A percentile compares a stretch with the other conserved stretches of the same genome.
These are phyloP conservation scores for Melastoma malabathricum DNA, from an alignment of 345 rosid genomes.

Conservation along the genomic window DNA sequence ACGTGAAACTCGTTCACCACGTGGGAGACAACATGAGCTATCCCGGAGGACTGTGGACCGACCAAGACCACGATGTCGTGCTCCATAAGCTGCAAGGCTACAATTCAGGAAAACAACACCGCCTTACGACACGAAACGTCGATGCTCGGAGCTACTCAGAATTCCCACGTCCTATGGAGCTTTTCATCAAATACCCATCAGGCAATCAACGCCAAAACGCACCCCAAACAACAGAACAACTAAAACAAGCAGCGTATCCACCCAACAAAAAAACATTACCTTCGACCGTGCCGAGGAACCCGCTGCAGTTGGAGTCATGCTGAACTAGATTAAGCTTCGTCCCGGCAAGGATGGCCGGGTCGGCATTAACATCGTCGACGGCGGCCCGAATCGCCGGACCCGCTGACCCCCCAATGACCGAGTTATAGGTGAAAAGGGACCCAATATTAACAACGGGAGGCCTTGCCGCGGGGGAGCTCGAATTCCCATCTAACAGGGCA, in stretches of 20 bases:
- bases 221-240: slow-evolving; percentile 1
- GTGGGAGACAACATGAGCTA: slow-evolving; percentile 79
- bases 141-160: neutral
- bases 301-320: slow-evolving; percentile 72
- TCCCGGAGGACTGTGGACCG: slow-evolving; percentile 92
- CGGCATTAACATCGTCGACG: slow-evolving; percentile 53
- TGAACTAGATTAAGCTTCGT: slow-evolving; percentile 30
- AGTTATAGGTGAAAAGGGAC: slow-evolving; percentile 54
- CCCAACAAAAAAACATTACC: slow-evolving; percentile 27
- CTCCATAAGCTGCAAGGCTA: slow-evolving; percentile 87
- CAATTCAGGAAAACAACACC: slow-evolving; percentile 10
- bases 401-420: slow-evolving; percentile 69
- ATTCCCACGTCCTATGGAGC: neutral
- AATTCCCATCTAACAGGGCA: slow-evolving; percentile 26
- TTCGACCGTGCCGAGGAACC: slow-evolving; percentile 67
- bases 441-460: slow-evolving; percentile 50
- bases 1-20: slow-evolving; percentile 51
- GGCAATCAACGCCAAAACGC: neutral
- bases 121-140: neutral
- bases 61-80: slow-evolving; percentile 50
- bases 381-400: slow-evolving; percentile 50
- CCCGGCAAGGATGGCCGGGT: slow-evolving; percentile 39
- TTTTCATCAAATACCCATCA: neutral
- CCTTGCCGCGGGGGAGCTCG: slow-evolving; percentile 22
- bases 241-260: slow-evolving; percentile 1